phyloP scores from a whole-genome alignment of 2,329 filamentous ascomycete species.

The Lizonia empirigonia region DNA sequence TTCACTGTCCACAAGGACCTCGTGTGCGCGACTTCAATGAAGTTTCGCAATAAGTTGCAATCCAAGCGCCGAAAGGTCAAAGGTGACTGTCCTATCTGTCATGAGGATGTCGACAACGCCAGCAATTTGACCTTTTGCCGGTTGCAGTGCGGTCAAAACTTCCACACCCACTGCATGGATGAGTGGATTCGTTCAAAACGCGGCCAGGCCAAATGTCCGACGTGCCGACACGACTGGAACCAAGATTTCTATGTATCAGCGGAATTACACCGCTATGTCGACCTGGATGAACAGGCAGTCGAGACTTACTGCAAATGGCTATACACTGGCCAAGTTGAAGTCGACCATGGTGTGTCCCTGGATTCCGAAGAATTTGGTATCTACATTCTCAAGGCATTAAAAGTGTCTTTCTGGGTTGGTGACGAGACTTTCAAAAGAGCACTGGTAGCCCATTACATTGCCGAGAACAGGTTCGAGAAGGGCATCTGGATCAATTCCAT shows the following conservation, averaged over 20 bases:
- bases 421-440: no score
- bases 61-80: constrained; percentile 14
- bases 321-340: constrained; percentile 5
- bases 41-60: constrained; percentile 24
- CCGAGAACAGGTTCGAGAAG: no score
- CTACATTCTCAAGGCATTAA: no score
- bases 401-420: no score
- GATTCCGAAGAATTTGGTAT: constrained; percentile 1
- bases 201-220: constrained; percentile 17
- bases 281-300: no score
- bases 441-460: no score
- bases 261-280: no score
- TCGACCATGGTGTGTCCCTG: neutral
- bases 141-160: constrained; percentile 22
- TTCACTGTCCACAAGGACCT: constrained; percentile 32
- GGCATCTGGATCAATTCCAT: no score
- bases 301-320: constrained; percentile 26
- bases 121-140: constrained; percentile 24
- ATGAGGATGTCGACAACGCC: constrained; percentile 6
- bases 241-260: no score
- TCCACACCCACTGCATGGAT: constrained; percentile 24
- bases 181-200: neutral
- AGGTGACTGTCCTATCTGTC: constrained; percentile 28
- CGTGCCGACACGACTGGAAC: constrained; percentile 21
- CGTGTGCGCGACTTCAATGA: constrained; percentile 23